Evolutionary conservation across 2,329 filamentous ascomycete genomes (phyloP).

Genomic region (Bipolaris oryzae): DNA sequence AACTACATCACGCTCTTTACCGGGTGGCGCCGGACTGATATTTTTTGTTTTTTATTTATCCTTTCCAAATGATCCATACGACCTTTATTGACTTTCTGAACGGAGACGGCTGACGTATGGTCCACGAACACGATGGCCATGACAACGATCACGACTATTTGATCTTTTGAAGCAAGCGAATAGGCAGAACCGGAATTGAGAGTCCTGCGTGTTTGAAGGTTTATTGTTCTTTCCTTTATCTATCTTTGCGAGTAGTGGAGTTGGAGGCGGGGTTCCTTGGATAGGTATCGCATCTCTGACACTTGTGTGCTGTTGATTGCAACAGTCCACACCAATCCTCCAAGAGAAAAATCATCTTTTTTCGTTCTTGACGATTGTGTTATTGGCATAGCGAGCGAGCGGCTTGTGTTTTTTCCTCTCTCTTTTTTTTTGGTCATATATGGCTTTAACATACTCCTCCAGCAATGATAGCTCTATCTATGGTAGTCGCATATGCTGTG

Average conservation of each 20-base stretch:
- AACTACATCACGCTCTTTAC: slow-evolving; percentile 40
- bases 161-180: slow-evolving; percentile 15
- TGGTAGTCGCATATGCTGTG: slow-evolving; percentile 10
- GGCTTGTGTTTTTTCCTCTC: slow-evolving; percentile 15
- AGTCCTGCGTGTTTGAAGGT: slow-evolving; percentile 16
- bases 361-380: slow-evolving; percentile 44
- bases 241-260: neutral
- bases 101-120: slow-evolving; percentile 36
- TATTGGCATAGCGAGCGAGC: slow-evolving; percentile 47
- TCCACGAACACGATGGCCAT: slow-evolving; percentile 29
- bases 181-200: slow-evolving; percentile 12
- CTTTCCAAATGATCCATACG: slow-evolving; percentile 29
- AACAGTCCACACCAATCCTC: slow-evolving; percentile 1
- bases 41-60: slow-evolving; percentile 10
- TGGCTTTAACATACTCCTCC: slow-evolving; percentile 17
- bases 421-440: neutral
- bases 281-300: slow-evolving; percentile 16
- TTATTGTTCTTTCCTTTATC: slow-evolving; percentile 13
- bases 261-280: slow-evolving; percentile 7
- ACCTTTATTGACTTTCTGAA: slow-evolving; percentile 30
- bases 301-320: slow-evolving; percentile 13
- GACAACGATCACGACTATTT: slow-evolving; percentile 25
- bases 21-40: slow-evolving; percentile 24
- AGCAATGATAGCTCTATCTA: neutral
- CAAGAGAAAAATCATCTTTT: slow-evolving; percentile 14